phyloP scores from a whole-genome alignment of 192 early-diverging fungal species.

The Coemansia reversa region DNA sequence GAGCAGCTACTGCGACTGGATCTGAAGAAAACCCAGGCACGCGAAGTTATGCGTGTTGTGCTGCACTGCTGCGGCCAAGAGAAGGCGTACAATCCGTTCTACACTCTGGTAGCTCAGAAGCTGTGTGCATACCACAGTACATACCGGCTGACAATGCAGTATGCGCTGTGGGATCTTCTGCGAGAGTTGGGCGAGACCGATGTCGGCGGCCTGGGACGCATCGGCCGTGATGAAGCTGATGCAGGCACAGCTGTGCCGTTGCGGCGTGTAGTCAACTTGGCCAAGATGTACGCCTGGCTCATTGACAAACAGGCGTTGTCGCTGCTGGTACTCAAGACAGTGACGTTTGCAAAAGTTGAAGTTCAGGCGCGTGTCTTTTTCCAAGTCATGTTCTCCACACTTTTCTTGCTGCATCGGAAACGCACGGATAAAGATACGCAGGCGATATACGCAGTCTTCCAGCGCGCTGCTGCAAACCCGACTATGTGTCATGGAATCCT shows the following conservation, averaged over 20 bases:
- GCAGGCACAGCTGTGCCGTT: constrained; percentile 60
- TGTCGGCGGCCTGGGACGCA: constrained; percentile 67
- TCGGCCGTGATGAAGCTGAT: constrained; percentile 25
- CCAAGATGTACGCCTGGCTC: constrained; percentile 83
- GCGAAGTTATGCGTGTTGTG: constrained; percentile 91
- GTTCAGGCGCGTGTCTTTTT: constrained; percentile 64
- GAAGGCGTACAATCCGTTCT: constrained; percentile 90
- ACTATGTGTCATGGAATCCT: constrained; percentile 79
- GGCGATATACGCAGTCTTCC: constrained; percentile 58
- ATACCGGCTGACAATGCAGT: constrained; percentile 91
- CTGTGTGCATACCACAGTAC: constrained; percentile 76
- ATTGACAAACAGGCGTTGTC: constrained; percentile 67
- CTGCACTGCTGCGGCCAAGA: constrained; percentile 89
- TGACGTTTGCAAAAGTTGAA: constrained; percentile 72
- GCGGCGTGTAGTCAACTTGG: constrained; percentile 75
- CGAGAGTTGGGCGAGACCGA: constrained; percentile 80
- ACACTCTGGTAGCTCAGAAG: constrained; percentile 78
- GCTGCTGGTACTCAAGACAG: constrained; percentile 67
- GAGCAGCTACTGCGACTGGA: constrained; percentile 80
- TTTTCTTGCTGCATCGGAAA: constrained; percentile 62
- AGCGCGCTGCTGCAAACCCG: constrained; percentile 58
- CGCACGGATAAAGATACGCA: constrained; percentile 57
- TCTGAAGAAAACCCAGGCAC: constrained; percentile 89
- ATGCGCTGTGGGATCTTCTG: constrained; percentile 92
- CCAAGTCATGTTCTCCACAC: constrained; percentile 69